These are phyloP conservation scores for Septoria linicola DNA, from an alignment of 2,329 filamentous ascomycete species.

Conservation along the genomic window DNA sequence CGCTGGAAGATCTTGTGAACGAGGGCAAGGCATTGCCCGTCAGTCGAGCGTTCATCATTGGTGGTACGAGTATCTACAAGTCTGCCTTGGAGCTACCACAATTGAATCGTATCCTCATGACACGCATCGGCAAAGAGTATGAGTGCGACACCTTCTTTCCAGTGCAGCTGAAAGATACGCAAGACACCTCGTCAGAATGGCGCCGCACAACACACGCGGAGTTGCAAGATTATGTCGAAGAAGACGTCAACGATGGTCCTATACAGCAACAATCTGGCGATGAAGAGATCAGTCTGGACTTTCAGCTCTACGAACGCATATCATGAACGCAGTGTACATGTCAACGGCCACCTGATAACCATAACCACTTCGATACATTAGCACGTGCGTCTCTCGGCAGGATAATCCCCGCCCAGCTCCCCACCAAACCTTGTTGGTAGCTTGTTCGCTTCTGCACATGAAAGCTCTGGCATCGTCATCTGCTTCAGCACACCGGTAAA, in stretches of 20 bases:
- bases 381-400: constrained; percentile 10
- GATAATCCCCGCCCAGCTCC: constrained; percentile 14
- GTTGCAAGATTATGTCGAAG: constrained; percentile 64
- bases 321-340: not conserved
- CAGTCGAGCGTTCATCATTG: constrained; percentile 77
- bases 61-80: constrained; percentile 81
- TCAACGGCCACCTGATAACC: not conserved
- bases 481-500: constrained; percentile 9
- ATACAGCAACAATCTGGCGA: constrained; percentile 59
- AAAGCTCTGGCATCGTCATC: constrained; percentile 15
- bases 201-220: constrained; percentile 51
- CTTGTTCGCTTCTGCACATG: constrained; percentile 16
- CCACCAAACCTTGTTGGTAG: constrained; percentile 13
- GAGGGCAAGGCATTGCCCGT: constrained; percentile 38
- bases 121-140: constrained; percentile 66
- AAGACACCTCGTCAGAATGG: constrained; percentile 51
- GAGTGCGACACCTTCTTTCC: constrained; percentile 76
- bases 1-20: constrained; percentile 36
- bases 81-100: constrained; percentile 62
- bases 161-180: constrained; percentile 49
- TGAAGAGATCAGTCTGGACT: constrained; percentile 32
- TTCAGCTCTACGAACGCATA: constrained; percentile 35
- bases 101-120: constrained; percentile 66
- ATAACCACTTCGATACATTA: not conserved
- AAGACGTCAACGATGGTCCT: constrained; percentile 57